A percentile compares a stretch with the other conserved stretches of the same genome.
These are phyloP conservation scores for Starmerella vitae DNA, from an alignment of 805 yeast genomes.

Conservation along the genomic window DNA sequence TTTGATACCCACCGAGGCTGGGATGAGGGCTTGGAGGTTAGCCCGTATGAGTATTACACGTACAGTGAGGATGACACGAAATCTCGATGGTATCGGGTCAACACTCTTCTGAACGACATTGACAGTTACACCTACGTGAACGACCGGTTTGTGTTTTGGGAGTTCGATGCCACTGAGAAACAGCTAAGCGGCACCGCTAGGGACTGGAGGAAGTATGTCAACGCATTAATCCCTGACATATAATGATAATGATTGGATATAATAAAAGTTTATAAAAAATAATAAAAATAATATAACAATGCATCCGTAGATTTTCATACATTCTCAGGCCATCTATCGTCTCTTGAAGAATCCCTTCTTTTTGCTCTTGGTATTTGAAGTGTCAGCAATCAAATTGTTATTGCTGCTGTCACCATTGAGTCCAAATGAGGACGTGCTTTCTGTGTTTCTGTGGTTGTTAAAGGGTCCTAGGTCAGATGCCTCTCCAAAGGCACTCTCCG, in stretches of 20 bases:
- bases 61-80: constrained; percentile 31
- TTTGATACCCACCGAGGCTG: neutral
- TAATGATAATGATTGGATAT: no score
- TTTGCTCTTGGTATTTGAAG: neutral
- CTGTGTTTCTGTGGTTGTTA: constrained; percentile 2
- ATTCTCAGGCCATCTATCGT: neutral
- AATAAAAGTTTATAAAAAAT: no score
- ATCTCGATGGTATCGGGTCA: constrained; percentile 26
- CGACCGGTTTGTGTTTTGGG: constrained; percentile 19
- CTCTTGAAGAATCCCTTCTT: neutral
- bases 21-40: neutral
- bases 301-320: neutral
- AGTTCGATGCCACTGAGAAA: constrained; percentile 14
- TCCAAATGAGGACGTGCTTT: constrained; percentile 15
- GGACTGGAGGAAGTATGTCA: constrained; percentile 11
- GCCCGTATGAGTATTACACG: constrained; percentile 35
- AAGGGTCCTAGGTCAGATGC: constrained; percentile 5
- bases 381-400: neutral
- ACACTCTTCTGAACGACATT: constrained; percentile 19
- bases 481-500: constrained; percentile 3
- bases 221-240: neutral
- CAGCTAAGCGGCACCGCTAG: constrained; percentile 3
- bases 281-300: no score
- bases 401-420: neutral
- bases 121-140: constrained; percentile 17